A percentile compares a stretch with the other conserved stretches of the same genome.
These are phyloP conservation scores for Neoscytalidium dimidiatum DNA, from an alignment of 2,329 filamentous ascomycete species.

Conservation along the genomic window DNA sequence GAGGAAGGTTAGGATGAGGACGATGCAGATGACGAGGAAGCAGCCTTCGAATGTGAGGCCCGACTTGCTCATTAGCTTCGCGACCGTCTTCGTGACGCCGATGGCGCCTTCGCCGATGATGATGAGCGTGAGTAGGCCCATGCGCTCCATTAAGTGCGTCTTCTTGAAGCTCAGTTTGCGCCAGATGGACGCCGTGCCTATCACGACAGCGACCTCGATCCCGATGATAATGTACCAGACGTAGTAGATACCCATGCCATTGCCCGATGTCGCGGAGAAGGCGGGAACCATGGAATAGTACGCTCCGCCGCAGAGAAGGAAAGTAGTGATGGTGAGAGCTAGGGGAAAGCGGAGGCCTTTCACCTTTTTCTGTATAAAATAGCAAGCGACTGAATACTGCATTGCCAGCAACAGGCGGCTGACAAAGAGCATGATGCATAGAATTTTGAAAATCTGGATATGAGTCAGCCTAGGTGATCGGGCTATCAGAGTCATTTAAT, in stretches of 20 bases:
- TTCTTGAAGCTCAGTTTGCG: constrained; percentile 57
- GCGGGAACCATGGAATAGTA: constrained; percentile 21
- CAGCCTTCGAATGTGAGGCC: constrained; percentile 36
- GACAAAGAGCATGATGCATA: constrained; percentile 23
- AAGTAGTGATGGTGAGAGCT: constrained; percentile 16
- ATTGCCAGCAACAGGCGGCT: constrained; percentile 21
- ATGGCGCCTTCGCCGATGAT: constrained; percentile 65
- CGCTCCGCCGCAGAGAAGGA: constrained; percentile 16
- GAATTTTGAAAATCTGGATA: constrained; percentile 14
- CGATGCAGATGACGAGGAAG: constrained; percentile 40
- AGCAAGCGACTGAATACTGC: constrained; percentile 22
- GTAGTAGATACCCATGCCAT: constrained; percentile 35
- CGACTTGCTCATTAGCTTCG: constrained; percentile 29
- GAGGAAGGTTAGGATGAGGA: constrained; percentile 34
- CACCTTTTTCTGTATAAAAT: constrained; percentile 11
- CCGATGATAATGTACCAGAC: constrained; percentile 54
- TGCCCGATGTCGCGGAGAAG: constrained; percentile 4
- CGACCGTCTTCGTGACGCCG: constrained; percentile 53
- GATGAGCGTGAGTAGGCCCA: constrained; percentile 61
- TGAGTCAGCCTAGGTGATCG: background rate
- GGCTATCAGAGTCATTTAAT: background rate
- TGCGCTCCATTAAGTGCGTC: constrained; percentile 60
- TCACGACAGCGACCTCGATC: constrained; percentile 53
- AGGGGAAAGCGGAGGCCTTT: constrained; percentile 18
- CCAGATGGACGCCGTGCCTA: constrained; percentile 54